Evolutionary conservation across 495 filamentous ascomycete genomes (phyloP).

Genomic region (Penicillium ochrochloron): DNA sequence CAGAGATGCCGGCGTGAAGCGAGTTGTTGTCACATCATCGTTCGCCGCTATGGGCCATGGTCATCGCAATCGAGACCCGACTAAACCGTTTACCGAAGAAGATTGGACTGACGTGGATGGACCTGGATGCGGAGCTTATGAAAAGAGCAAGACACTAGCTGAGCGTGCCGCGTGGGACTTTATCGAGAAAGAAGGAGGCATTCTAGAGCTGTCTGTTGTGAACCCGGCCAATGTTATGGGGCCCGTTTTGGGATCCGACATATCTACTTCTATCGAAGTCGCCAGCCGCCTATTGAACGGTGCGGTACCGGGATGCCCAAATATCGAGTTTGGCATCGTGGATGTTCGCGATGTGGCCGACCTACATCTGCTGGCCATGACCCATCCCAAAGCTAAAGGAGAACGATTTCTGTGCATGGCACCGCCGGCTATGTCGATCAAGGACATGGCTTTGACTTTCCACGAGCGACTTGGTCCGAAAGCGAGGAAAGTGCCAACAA

Average conservation of each 20-base stretch:
- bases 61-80: neutral
- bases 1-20: constrained; percentile 14
- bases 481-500: constrained; percentile 14
- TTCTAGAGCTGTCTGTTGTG: constrained; percentile 15
- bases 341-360: constrained; percentile 22
- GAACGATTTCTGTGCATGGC: constrained; percentile 18
- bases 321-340: constrained; percentile 12
- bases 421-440: constrained; percentile 7
- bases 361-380: constrained; percentile 21
- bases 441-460: constrained; percentile 11
- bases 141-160: constrained; percentile 21
- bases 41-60: constrained; percentile 14
- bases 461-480: constrained; percentile 13
- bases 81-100: constrained; percentile 15
- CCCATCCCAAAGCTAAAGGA: constrained; percentile 15
- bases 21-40: constrained; percentile 19
- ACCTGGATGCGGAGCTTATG: constrained; percentile 11
- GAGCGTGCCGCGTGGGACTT: constrained; percentile 21
- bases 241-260: constrained; percentile 11
- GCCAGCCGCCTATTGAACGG: constrained; percentile 14
- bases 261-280: constrained; percentile 19
- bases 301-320: constrained; percentile 15
- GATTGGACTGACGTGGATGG: constrained; percentile 14
- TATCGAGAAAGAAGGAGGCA: constrained; percentile 14
- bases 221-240: constrained; percentile 14